Conservation (phyloP, 441 rosid genomes). For the Eutrema salsugineum region DNA sequence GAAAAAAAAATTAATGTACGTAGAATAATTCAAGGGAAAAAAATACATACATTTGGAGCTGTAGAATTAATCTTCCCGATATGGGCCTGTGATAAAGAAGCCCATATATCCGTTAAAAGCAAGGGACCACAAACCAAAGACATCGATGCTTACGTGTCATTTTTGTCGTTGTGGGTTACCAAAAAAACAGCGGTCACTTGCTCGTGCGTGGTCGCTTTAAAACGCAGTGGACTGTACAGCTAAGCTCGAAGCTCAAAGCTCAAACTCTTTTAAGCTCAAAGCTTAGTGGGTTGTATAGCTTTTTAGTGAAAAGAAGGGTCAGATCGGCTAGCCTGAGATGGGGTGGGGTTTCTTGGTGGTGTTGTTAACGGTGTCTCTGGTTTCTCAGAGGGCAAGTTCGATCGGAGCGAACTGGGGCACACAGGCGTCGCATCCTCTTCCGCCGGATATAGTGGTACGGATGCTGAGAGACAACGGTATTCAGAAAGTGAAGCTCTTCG, state of each 20-base stretch:
- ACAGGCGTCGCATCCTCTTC: constrained; percentile 69
- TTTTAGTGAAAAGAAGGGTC: not conserved
- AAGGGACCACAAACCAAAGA: constrained; percentile 2
- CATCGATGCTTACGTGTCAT: constrained; percentile 24
- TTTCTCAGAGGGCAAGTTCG: constrained; percentile 42
- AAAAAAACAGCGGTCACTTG: constrained; percentile 19
- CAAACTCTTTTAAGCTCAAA: constrained; percentile 3
- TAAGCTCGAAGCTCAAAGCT: constrained; percentile 14
- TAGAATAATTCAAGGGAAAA: not conserved
- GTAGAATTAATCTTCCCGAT: too few relatives aligned
- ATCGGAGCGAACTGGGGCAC: constrained; percentile 98
- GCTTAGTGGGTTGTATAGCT: not conserved
- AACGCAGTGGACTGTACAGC: constrained; percentile 4
- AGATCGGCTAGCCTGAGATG: constrained; percentile 22
- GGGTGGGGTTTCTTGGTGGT: constrained; percentile 18
- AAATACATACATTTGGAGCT: not conserved
- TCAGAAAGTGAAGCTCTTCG: constrained; percentile 88
- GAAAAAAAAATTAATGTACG: too few relatives aligned
- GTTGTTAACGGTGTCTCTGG: constrained; percentile 29
- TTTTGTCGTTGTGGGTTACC: constrained; percentile 10
- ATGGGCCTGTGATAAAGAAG: constrained; percentile 18
- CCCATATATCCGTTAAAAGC: not conserved
- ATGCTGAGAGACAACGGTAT: constrained; percentile 64
- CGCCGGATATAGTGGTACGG: constrained; percentile 63
- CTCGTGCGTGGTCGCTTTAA: constrained; percentile 27